These are phyloP conservation scores for Aspergillus japonicus DNA, from an alignment of 2,329 filamentous ascomycete genomes.

Conservation along the genomic window DNA sequence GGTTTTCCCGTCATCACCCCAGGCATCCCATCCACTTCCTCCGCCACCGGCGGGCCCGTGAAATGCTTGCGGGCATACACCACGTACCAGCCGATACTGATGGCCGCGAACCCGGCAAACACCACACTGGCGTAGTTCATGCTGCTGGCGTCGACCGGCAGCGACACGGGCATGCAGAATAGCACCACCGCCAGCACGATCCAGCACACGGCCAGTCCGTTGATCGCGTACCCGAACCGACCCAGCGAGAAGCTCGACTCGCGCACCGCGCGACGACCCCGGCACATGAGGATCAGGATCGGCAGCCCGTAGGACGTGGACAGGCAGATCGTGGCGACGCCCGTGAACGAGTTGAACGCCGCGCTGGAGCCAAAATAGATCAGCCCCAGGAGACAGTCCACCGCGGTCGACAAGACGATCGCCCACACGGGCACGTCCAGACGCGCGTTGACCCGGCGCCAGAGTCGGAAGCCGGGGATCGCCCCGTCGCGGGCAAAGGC, in stretches of 20 bases:
- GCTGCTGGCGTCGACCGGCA: conserved; percentile 55
- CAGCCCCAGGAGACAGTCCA: conserved; percentile 70
- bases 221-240: conserved; percentile 66
- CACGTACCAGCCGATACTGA: conserved; percentile 64
- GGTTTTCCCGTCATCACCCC: conserved; percentile 34
- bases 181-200: conserved; percentile 68
- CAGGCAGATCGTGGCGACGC: conserved; percentile 76
- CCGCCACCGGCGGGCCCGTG: conserved; percentile 53
- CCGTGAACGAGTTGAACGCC: conserved; percentile 77
- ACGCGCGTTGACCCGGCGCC: conserved; percentile 63
- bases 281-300: conserved; percentile 68
- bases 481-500: conserved; percentile 74
- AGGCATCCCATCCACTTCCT: conserved; percentile 27
- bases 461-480: conserved; percentile 67
- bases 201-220: conserved; percentile 67
- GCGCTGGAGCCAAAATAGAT: conserved; percentile 78
- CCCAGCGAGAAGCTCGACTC: conserved; percentile 69
- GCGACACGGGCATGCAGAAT: conserved; percentile 71
- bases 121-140: conserved; percentile 70
- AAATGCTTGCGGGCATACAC: conserved; percentile 63
- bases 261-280: conserved; percentile 64
- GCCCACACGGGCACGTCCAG: conserved; percentile 71
- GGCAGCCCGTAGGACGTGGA: conserved; percentile 74
- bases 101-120: conserved; percentile 61
- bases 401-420: conserved; percentile 64